Evolutionary conservation across 2,329 filamentous ascomycete genomes (phyloP), one percentile per base, ranked within the genome.

Genomic region (Colletotrichum brevisporum): DNA sequence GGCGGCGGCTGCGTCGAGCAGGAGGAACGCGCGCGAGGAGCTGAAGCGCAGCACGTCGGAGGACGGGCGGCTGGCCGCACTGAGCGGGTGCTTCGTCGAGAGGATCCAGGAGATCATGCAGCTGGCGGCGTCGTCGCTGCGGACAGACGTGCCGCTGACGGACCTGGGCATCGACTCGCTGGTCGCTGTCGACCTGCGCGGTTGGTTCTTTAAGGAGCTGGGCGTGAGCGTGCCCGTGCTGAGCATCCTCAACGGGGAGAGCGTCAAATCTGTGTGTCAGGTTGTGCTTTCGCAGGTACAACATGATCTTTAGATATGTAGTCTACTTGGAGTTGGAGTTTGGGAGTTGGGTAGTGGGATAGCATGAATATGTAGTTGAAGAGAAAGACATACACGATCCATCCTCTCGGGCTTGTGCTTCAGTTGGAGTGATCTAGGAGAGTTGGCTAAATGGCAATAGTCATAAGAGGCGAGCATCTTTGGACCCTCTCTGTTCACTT

Each of bases 141-240:
- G 52, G 9, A 21, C 43, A 15, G 61, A 63, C 15, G 43, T 56
- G 4, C 52, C 61, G 1, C 27, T 63, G 43, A 48, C 31, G 52
- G 47, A 74, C 5, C 67, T 73, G 27, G 77, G 77, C 45, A 68
- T 76, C 27, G 74, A 77, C 63, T 74, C 74, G 12, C 69, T 78
- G 13, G 71, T 76, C 2, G 76, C 74, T 4, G 70, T 75, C n/a
- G 75, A 75, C 77, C 80, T 82, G 5, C 80, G 83, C 2, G 76
- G 80, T 6, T 88, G 85, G 85, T 85, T 86, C 66, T 59, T 80
- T 39, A 84, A 83, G 65, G 76, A 83, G 57, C 54, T 86, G 0
- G 71, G 78, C 1, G 74, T 82, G 1, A 81, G 86, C 55, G 76
- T 86, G 1, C 81, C 83, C 0, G 78, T 85, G 1, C 74, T 86